Evolutionary conservation across 2,329 filamentous ascomycete species (phyloP), one percentile per base, ranked within the genome.

Genomic region (Claviceps purpurea): DNA sequence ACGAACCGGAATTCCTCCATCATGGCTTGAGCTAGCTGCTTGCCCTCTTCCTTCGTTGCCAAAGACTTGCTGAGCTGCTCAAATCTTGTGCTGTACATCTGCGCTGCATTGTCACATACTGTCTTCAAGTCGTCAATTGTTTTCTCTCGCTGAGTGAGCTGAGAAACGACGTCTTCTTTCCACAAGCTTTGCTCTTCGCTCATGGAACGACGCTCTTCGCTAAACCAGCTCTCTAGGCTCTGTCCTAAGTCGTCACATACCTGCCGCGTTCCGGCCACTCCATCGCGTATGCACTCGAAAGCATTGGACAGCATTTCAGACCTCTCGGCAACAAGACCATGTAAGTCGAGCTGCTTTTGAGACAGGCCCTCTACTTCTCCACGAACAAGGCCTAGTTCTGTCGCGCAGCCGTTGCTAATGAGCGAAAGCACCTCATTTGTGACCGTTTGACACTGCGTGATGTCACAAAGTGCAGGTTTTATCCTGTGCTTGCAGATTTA

Each of bases 1-100:
- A 52, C 49, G 5, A 40, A 41, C 22, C 50, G 56, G 52, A 67
- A 56, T 5, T 57, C 56, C 1, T 52, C 43, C 13, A 60, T 50
- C 26, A 58, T 47, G 5, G 37, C 30, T 16, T 57, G 56, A 1
- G 66, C 18, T n/a, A 56, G 40, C 6, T 54, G 42, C 30, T 59
- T 48, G 20, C 30, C 50, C n/a, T 55, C 53, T 26, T 48, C 44
- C 16, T 50, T 52, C n/a, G 47, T 48, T 5, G 47, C 48, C 44
- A 55, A 11, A 5, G 50, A 47, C 4, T 48, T 48, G 45, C 20
- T 34, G 38, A 55, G 16, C 24, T 50, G 45, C 37, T 55, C 50
- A 11, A 50, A 40, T 18, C 48, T 52, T 2, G 47, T 37, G 37
- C 24, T 34, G 40, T 49, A 18, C 26, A 41, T 43, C 39, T 52